phyloP scores from a whole-genome alignment of 202 grass and related monocot genomes.

The Setaria italica region DNA sequence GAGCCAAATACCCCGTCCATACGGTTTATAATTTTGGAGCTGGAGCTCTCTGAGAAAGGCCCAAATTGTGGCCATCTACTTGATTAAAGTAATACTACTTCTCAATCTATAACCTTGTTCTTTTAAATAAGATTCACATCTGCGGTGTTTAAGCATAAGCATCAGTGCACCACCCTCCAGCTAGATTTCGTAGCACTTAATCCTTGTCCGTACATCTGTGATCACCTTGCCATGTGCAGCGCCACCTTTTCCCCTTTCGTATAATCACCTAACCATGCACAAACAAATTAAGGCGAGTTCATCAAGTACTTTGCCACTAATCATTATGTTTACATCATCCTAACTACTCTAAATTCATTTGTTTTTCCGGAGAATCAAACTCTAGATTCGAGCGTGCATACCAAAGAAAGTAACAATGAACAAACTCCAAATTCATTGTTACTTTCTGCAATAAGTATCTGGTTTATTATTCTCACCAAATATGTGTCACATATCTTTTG shows the following conservation, averaged over 20 bases:
- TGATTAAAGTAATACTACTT: background rate
- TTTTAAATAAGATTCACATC: background rate
- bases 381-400: background rate
- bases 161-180: background rate
- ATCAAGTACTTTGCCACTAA: background rate
- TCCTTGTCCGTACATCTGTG: background rate
- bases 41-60: background rate
- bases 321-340: background rate
- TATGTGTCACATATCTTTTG: too few species aligned
- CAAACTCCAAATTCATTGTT: too few species aligned
- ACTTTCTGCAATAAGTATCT: too few species aligned
- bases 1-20: background rate
- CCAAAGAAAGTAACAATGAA: too few species aligned
- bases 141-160: background rate
- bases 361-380: background rate
- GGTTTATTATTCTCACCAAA: too few species aligned
- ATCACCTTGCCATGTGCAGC: slow-evolving; percentile 17
- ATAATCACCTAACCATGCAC: background rate
- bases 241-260: background rate
- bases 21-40: background rate
- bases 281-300: background rate
- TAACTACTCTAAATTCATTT: background rate
- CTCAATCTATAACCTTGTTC: background rate
- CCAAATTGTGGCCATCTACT: background rate
- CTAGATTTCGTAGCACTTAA: slow-evolving; percentile 26